A percentile compares a stretch with the other conserved stretches of the same genome.
Conservation (phyloP, 768 basidiomycete species). For the Nevesoporus exiguus region DNA sequence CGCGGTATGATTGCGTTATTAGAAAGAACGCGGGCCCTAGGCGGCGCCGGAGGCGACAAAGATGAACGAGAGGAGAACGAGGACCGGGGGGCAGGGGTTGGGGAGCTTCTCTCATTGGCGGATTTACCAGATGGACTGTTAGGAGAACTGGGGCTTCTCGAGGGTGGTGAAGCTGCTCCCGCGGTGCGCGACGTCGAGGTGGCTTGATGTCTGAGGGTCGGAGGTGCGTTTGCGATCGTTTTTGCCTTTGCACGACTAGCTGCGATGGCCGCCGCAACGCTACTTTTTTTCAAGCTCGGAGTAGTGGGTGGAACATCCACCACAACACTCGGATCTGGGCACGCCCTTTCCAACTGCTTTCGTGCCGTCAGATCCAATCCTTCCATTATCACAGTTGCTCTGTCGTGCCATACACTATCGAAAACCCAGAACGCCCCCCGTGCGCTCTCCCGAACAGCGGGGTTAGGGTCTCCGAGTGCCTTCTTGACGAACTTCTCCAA, state of each 20-base stretch:
- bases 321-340: conserved; percentile 54
- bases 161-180: conserved; percentile 40
- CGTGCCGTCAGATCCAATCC: conserved; percentile 62
- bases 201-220: conserved; percentile 75
- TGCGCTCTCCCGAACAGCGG: conserved; percentile 69
- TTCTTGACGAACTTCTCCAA: conserved; percentile 74
- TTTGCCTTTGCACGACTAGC: conserved; percentile 88
- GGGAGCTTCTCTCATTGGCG: conserved; percentile 37
- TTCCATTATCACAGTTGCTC: conserved; percentile 60
- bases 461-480: conserved; percentile 74
- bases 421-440: conserved; percentile 80
- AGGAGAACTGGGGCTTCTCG: conserved; percentile 40
- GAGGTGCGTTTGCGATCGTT: conserved; percentile 78
- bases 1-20: conserved; percentile 37
- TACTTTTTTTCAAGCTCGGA: conserved; percentile 67
- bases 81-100: conserved; percentile 40
- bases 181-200: conserved; percentile 64
- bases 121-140: conserved; percentile 42
- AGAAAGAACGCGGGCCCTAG: conserved; percentile 41
- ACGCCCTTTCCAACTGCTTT: conserved; percentile 85
- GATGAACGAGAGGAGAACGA: conserved; percentile 47
- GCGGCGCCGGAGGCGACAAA: conserved; percentile 43
- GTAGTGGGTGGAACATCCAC: conserved; percentile 48
- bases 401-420: conserved; percentile 68
- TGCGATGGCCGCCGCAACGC: conserved; percentile 83